These are phyloP conservation scores for Cladosporium halotolerans DNA, from an alignment of 2,329 filamentous ascomycete genomes.

Conservation along the genomic window DNA sequence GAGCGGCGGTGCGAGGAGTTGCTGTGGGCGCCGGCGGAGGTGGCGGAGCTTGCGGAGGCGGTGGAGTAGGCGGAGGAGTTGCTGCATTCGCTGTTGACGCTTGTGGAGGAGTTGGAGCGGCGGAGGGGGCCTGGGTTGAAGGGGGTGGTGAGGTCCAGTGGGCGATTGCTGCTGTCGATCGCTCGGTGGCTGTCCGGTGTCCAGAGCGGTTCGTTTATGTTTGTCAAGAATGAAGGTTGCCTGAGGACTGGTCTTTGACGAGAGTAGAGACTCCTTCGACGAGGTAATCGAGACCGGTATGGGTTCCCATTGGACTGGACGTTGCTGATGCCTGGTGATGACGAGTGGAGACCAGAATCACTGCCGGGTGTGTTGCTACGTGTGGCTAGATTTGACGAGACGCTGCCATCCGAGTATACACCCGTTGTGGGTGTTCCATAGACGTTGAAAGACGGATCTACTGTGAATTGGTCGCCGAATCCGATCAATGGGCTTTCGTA, in stretches of 20 bases:
- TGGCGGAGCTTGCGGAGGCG: conserved; percentile 5
- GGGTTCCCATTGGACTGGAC: neutral
- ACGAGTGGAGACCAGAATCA: neutral
- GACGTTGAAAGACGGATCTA: neutral
- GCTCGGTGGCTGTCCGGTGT: neutral
- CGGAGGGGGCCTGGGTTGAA: neutral
- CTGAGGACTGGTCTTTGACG: neutral
- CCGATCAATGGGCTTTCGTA: neutral
- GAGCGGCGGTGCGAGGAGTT: neutral
- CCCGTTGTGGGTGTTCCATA: neutral
- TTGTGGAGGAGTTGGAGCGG: neutral
- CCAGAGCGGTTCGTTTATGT: neutral
- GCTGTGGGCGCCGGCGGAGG: neutral
- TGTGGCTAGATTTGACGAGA: neutral
- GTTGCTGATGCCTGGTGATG: neutral
- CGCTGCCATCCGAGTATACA: neutral
- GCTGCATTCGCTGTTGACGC: conserved; percentile 4
- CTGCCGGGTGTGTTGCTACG: conserved; percentile 6
- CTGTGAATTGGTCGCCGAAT: neutral
- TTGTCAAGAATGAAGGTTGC: neutral
- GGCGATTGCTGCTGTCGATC: neutral
- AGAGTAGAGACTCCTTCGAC: conserved; percentile 2
- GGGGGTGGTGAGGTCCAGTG: neutral
- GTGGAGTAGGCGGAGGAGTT: conserved; percentile 4
- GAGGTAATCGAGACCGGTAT: neutral